Percentiles rank a stretch among this genome's conserved stretches.
Evolutionary conservation across 202 grass and related monocot genomes (phyloP).

Genomic region (Carex sylvatica): DNA sequence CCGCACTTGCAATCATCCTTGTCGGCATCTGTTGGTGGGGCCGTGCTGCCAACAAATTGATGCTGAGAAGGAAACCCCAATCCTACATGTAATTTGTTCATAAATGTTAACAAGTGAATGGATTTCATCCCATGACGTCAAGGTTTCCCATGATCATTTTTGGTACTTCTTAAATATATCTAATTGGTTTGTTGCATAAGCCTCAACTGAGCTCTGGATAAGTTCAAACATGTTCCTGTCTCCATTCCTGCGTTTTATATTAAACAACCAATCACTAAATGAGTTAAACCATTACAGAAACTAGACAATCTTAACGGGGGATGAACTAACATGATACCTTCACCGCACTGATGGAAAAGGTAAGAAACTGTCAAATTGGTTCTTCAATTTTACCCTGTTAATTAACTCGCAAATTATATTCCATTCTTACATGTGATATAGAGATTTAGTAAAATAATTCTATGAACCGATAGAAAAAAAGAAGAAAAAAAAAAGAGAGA

Average conservation of each 20-base stretch:
- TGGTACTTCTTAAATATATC: not conserved
- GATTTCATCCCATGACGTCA: not conserved
- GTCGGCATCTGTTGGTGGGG: conserved; percentile 19
- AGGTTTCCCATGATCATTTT: not conserved
- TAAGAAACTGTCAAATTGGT: not conserved
- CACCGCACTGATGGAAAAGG: not conserved
- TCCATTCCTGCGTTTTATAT: not conserved
- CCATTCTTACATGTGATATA: not conserved
- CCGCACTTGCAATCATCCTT: conserved; percentile 47
- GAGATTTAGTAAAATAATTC: not conserved
- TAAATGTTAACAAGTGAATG: not conserved
- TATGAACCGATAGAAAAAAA: not conserved
- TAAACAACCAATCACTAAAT: not conserved
- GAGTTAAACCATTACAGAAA: not conserved
- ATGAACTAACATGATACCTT: not conserved
- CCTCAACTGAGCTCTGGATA: not conserved
- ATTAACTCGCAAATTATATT: not conserved
- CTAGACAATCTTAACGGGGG: not conserved
- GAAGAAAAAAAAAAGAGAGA: not conserved
- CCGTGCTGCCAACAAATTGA: not conserved
- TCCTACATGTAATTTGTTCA: not conserved
- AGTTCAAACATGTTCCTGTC: not conserved
- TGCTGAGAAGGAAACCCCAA: not conserved
- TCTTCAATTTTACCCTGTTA: not conserved
- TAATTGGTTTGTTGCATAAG: not conserved